Base-by-base conservation (phyloP, 306 rosid species). In the Fragaria vesca region DNA sequence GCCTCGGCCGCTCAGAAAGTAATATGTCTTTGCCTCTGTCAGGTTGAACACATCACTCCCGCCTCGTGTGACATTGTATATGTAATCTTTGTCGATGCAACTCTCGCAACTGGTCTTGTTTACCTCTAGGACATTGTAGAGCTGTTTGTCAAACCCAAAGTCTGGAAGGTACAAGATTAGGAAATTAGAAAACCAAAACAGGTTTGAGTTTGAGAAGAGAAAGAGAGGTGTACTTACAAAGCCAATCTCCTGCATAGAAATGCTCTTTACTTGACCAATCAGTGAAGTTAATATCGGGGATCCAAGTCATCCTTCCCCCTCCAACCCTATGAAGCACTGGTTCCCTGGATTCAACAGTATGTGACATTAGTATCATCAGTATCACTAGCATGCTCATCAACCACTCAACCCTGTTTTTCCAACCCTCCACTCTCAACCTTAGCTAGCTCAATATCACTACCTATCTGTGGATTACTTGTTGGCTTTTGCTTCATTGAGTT, bases 181-280 rank as follows among this genome's bases (percentile, higher is more conserved):
- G 24, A 24, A 69, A 69, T 12, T 12, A 13, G 18, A 61, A 57
- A 52, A 52, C 30, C 30, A 57, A 57, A 57, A 57, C 43, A 26
- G 26, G 2, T 26, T 28, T 47, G 60, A 52, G 8, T 6, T 8
- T 6, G 70, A 4, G 20, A 32, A 20, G 47, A 6, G 43, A 17
- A 2, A 51, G 8, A 38, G 8, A 38, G 57, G 36, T 32, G 4
- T 45, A 48, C 90, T 72, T 86, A 91, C 93, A 89, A 12, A 91
- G 75, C 93, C 91, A 91, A 73, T 91, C 93, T 66, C 87, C 91
- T 70, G 69, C 76, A 57, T 81, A 86, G 79, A 90, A 88, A 26
- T 76, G 82, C 50, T 90, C 88, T 50, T 73, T 71, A 47, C 52
- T 82, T 3, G 88, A 76, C 96, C 93, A 88, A 0, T 81, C 63